Evolutionary conservation across 2,329 filamentous ascomycete genomes (phyloP), one percentile per base, ranked within the genome.

Genomic region (Ophiosphaerella narmari): DNA sequence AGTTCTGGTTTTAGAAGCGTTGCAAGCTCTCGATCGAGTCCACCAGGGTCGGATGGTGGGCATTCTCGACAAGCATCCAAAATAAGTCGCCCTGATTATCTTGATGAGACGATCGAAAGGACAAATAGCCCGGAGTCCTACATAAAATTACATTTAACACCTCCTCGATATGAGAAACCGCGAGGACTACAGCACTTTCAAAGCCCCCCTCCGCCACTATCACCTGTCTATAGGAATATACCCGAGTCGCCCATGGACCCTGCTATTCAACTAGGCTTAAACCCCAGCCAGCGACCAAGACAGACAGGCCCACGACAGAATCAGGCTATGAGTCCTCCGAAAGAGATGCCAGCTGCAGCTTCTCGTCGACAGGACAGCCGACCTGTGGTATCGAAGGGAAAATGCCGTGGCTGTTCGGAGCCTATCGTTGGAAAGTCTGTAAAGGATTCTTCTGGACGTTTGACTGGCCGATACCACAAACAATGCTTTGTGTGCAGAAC

Each of bases 391-490:
- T 82, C 82, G 13, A 88, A 90, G 48, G 90, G 90, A 2, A 85
- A 84, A 55, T 99, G 94, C 77, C 90, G 91, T 65, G 89, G 90
- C 1, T 99, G 94, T 72, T 80, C 83, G 3, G 78, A 88, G 39
- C 77, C 82, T 6, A 97, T 99, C 63, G 83, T 85, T 38, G 93
- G 91, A 16, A 97, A 97, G 75, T 96, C 91, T 1, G 86, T 99
- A 50, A 96, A 93, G 31, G 96, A 91, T 12, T 91, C 91, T 0
- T 94, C 97, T 63, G 94, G 94, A 13, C 87, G 92, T 21, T 79
- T 99, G 21, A 96, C 90, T 0, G 94, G 94, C 8, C 87, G 91
- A 56, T 99, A 96, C 73, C 94, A 99, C 79, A 96, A 95, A 72
- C 83, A 88, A 4, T 99, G 93, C 60, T 97, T 99, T 69, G 89